phyloP scores from a whole-genome alignment of 1,139 yeast species.

The Nakaseomyces uthaithaninus region DNA sequence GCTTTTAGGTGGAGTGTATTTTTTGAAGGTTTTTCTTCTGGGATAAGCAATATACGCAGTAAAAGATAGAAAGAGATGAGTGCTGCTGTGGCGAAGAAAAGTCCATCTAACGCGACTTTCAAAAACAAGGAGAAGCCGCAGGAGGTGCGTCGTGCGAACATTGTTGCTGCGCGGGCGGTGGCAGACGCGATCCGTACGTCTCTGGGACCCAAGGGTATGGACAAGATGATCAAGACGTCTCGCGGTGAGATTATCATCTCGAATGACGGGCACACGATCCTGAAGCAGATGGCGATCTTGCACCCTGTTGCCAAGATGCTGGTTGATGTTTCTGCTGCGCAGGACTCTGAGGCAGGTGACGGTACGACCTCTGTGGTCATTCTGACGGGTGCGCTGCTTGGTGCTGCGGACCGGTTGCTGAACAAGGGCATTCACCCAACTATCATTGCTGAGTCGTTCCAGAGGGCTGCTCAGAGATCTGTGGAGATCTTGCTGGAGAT shows the following conservation, averaged over 20 bases:
- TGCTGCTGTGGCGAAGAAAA: constrained; percentile 14
- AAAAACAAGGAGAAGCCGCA: constrained; percentile 95
- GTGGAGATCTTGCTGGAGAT: constrained; percentile 76
- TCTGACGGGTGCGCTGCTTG: constrained; percentile 84
- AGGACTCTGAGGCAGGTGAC: constrained; percentile 97
- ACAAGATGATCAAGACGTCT: constrained; percentile 93
- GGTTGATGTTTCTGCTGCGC: constrained; percentile 95
- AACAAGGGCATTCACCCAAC: constrained; percentile 95
- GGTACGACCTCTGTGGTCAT: constrained; percentile 98
- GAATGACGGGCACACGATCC: constrained; percentile 95
- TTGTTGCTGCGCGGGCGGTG: constrained; percentile 93
- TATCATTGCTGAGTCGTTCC: constrained; percentile 88
- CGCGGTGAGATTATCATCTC: constrained; percentile 90
- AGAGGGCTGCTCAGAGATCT: constrained; percentile 84
- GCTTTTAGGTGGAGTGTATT: too few relatives aligned
- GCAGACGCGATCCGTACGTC: constrained; percentile 98
- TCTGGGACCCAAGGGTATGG: constrained; percentile 98
- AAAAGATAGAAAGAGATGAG: too few relatives aligned
- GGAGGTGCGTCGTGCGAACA: constrained; percentile 89
- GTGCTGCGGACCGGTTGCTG: constrained; percentile 87
- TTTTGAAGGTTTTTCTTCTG: too few relatives aligned
- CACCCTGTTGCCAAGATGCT: constrained; percentile 99
- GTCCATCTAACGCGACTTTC: constrained; percentile 79
- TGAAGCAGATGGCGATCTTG: constrained; percentile 93
- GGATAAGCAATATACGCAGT: too few relatives aligned